phyloP scores from a whole-genome alignment of 2,329 filamentous ascomycete species.

The Xylariaceae sp. region DNA sequence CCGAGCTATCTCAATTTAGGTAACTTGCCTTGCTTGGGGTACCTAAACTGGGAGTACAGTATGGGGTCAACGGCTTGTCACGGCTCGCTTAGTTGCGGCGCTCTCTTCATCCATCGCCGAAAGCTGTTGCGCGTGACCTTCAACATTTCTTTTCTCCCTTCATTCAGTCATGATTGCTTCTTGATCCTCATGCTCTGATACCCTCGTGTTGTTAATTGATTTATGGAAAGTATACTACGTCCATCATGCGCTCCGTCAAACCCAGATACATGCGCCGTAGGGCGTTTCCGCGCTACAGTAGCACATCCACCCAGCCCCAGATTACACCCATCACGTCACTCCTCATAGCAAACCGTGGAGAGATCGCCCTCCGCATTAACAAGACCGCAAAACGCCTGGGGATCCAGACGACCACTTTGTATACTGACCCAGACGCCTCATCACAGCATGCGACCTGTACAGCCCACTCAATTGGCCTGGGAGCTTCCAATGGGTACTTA shows the following conservation, averaged over 20 bases:
- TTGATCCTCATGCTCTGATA: background rate
- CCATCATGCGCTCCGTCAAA: slow-evolving; percentile 53
- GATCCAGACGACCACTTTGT: slow-evolving; percentile 89
- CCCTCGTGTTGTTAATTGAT: slow-evolving; percentile 4
- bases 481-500: slow-evolving; percentile 79
- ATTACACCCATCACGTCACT: slow-evolving; percentile 66
- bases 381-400: slow-evolving; percentile 83
- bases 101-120: slow-evolving; percentile 1
- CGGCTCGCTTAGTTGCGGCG: slow-evolving; percentile 22
- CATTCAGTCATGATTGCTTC: background rate
- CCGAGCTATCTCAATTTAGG: background rate
- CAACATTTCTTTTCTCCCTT: background rate
- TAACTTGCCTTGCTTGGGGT: background rate
- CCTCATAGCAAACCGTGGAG: slow-evolving; percentile 92
- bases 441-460: slow-evolving; percentile 87
- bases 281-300: slow-evolving; percentile 36
- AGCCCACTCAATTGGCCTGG: slow-evolving; percentile 78
- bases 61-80: slow-evolving; percentile 11
- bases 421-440: slow-evolving; percentile 83
- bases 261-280: slow-evolving; percentile 46
- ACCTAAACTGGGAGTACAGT: too few relatives aligned
- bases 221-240: background rate
- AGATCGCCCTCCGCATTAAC: slow-evolving; percentile 92
- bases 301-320: slow-evolving; percentile 29
- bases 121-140: slow-evolving; percentile 12